A percentile compares a stretch with the other conserved stretches of the same genome.
Evolutionary conservation across 176 grass and related monocot species (phyloP).

Genomic region (Musa troglodytarum): DNA sequence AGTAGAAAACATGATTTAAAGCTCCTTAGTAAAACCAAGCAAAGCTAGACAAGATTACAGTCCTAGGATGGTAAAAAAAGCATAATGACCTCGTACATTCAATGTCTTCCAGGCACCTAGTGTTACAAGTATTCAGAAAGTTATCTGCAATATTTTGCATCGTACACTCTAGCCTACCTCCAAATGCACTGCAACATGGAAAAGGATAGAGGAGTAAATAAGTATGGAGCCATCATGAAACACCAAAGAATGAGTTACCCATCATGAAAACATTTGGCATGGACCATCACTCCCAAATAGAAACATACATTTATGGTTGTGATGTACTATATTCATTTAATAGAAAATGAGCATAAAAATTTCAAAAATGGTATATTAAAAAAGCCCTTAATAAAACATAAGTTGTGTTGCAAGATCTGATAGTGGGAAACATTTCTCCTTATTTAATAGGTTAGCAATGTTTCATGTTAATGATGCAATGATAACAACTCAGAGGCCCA

Average conservation of each 20-base stretch:
- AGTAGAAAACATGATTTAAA: conserved; percentile 22
- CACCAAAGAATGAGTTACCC: neutral
- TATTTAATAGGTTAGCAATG: neutral
- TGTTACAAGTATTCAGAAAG: conserved; percentile 64
- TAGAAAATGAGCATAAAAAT: neutral
- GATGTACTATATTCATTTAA: neutral
- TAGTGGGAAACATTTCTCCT: neutral
- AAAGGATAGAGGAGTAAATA: neutral
- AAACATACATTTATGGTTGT: neutral
- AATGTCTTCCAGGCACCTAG: conserved; percentile 53
- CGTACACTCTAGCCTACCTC: conserved; percentile 86
- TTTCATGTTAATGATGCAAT: too few relatives aligned
- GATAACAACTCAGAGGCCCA: too few relatives aligned
- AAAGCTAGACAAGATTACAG: neutral
- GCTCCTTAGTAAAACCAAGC: neutral
- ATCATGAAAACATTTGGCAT: neutral
- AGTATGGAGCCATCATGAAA: neutral
- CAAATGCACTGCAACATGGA: conserved; percentile 44
- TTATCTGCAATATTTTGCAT: conserved; percentile 97
- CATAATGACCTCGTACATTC: conserved; percentile 74
- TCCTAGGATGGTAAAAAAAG: conserved; percentile 19
- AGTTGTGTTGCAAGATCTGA: neutral
- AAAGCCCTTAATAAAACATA: neutral
- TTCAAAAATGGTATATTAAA: neutral
- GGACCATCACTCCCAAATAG: neutral